Evolutionary conservation across 495 filamentous ascomycete species (phyloP).

Genomic region (Xylaria bambusicola): DNA sequence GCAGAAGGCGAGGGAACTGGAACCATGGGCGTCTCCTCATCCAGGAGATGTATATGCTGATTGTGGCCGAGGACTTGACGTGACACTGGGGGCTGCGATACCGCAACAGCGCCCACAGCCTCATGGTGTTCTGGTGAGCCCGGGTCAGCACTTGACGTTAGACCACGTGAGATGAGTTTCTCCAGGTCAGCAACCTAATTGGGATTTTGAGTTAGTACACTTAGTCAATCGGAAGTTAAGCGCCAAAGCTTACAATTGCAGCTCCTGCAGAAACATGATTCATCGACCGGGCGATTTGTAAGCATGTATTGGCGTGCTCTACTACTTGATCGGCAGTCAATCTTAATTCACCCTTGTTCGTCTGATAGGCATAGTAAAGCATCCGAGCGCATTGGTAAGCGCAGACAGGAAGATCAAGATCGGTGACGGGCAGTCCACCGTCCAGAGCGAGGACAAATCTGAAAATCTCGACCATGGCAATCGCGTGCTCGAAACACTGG

Average conservation of each 20-base stretch:
- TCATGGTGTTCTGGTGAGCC: constrained; percentile 25
- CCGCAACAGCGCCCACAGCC: constrained; percentile 16
- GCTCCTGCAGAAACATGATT: constrained; percentile 37
- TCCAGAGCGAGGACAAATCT: constrained; percentile 42
- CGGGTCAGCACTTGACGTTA: constrained; percentile 22
- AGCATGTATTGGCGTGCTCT: constrained; percentile 32
- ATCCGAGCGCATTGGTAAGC: constrained; percentile 50
- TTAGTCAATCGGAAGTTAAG: too few species aligned
- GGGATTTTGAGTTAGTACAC: neutral
- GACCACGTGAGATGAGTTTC: constrained; percentile 41
- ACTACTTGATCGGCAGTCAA: constrained; percentile 31
- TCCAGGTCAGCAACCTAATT: constrained; percentile 49
- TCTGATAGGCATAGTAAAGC: constrained; percentile 34
- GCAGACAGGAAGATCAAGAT: constrained; percentile 50
- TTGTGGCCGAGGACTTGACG: constrained; percentile 23
- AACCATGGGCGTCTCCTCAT: constrained; percentile 30
- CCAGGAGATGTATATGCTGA: constrained; percentile 31
- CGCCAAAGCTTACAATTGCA: constrained; percentile 40
- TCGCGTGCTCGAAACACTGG: constrained; percentile 49
- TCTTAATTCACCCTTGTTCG: constrained; percentile 23
- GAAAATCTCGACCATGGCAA: constrained; percentile 52
- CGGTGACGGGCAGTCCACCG: constrained; percentile 43
- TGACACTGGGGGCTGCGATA: constrained; percentile 23
- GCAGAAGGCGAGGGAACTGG: constrained; percentile 25
- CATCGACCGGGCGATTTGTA: constrained; percentile 36